These are phyloP conservation scores for Vitis hybrid DNA, from an alignment of 177 flowering plant genomes.

Conservation along the genomic window DNA sequence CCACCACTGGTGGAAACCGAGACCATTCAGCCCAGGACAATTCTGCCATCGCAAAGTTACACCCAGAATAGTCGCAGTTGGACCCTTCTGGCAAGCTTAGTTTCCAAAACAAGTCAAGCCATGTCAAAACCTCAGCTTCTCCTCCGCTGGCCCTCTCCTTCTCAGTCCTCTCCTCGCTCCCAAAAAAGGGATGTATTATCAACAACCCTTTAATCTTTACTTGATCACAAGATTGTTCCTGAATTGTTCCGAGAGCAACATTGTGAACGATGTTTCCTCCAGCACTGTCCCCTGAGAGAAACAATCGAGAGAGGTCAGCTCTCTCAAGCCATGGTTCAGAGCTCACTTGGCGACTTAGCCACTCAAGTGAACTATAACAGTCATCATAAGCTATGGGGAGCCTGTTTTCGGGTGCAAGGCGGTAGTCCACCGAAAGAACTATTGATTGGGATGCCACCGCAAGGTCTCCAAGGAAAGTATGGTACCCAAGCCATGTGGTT, in stretches of 20 bases:
- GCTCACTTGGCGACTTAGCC: constrained; percentile 34
- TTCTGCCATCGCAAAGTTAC: constrained; percentile 53
- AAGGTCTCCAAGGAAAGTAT: constrained; percentile 59
- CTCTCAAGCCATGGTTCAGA: constrained; percentile 51
- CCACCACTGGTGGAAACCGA: constrained; percentile 48
- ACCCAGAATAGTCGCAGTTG: constrained; percentile 55
- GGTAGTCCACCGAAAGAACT: constrained; percentile 71
- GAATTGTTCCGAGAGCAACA: constrained; percentile 37
- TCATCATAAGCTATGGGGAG: constrained; percentile 76
- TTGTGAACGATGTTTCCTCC: constrained; percentile 82
- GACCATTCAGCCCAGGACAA: constrained; percentile 35
- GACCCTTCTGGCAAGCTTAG: constrained; percentile 66
- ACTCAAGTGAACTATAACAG: constrained; percentile 46
- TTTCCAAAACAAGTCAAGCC: constrained; percentile 69
- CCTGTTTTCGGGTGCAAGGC: constrained; percentile 74
- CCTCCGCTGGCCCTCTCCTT: constrained; percentile 39
- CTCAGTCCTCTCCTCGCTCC: constrained; percentile 62
- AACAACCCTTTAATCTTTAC: constrained; percentile 46
- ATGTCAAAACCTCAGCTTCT: constrained; percentile 19
- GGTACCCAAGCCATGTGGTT: constrained; percentile 76
- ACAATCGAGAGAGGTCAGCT: constrained; percentile 59
- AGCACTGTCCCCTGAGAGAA: constrained; percentile 83
- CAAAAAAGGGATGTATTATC: constrained; percentile 69
- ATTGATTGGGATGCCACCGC: constrained; percentile 41
- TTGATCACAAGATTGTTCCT: neutral